phyloP scores from a whole-genome alignment of 169 alveolate genomes.

The Cryptosporidium baileyi region DNA sequence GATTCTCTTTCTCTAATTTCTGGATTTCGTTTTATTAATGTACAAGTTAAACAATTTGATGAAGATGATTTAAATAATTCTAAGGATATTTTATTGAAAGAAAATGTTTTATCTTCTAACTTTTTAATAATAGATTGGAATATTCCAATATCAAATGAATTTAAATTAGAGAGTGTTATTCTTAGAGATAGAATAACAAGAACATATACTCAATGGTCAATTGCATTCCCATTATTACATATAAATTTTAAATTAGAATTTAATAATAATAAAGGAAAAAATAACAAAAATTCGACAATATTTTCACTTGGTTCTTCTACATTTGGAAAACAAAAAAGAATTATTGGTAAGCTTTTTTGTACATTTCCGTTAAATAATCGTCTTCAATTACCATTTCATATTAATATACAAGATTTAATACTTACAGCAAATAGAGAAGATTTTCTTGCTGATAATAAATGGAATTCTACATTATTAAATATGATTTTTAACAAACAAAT shows the following conservation, averaged over 20 bases:
- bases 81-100: background rate
- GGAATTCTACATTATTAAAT: slow-evolving; percentile 15
- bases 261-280: background rate
- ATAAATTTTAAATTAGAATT: background rate
- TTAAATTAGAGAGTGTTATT: background rate
- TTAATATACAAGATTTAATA: slow-evolving; percentile 43
- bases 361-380: slow-evolving; percentile 34
- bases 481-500: slow-evolving; percentile 30
- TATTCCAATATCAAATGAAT: background rate
- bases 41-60: slow-evolving; percentile 48
- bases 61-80: slow-evolving; percentile 29
- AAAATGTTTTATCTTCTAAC: slow-evolving; percentile 3
- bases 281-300: background rate
- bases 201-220: slow-evolving; percentile 35
- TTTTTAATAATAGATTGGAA: slow-evolving; percentile 28
- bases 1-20: slow-evolving; percentile 3
- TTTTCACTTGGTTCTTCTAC: slow-evolving; percentile 44
- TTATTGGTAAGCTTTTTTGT: slow-evolving; percentile 38
- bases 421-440: slow-evolving; percentile 67
- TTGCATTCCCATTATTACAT: slow-evolving; percentile 50
- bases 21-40: background rate
- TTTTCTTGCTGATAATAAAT: slow-evolving; percentile 1
- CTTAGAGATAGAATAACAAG: slow-evolving; percentile 47
- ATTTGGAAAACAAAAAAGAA: slow-evolving; percentile 21
- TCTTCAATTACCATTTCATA: slow-evolving; percentile 37